These are phyloP conservation scores for Platismatia glauca DNA, from an alignment of 495 filamentous ascomycete species.

Conservation along the genomic window DNA sequence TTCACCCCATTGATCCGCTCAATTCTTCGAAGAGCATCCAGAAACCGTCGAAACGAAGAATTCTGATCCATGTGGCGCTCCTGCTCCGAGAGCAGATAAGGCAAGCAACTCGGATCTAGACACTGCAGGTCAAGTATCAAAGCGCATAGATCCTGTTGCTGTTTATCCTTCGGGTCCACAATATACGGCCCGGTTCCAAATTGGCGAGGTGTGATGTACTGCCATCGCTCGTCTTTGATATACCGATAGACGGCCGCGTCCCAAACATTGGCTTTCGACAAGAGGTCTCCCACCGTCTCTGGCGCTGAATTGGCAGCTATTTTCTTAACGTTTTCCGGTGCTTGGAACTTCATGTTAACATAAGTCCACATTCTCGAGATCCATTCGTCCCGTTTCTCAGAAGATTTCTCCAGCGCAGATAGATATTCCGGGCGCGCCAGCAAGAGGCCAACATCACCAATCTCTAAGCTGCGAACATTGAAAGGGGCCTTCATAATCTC, in stretches of 20 bases:
- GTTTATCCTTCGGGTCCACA: not conserved
- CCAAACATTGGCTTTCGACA: constrained; percentile 4
- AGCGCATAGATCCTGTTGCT: constrained; percentile 12
- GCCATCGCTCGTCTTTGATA: constrained; percentile 18
- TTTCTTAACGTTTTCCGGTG: not conserved
- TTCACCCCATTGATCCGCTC: not conserved
- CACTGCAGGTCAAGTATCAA: not conserved
- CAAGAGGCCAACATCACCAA: constrained; percentile 5
- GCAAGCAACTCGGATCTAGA: constrained; percentile 8
- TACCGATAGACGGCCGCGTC: constrained; percentile 18
- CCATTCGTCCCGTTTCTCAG: constrained; percentile 17
- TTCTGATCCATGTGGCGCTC: constrained; percentile 3
- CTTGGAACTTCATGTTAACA: constrained; percentile 12
- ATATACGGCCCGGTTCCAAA: constrained; percentile 15
- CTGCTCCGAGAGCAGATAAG: not conserved
- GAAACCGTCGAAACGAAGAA: constrained; percentile 9
- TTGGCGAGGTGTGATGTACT: constrained; percentile 12
- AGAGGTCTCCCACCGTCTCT: not conserved
- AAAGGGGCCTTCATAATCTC: constrained; percentile 6
- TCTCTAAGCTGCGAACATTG: constrained; percentile 21
- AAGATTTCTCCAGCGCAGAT: constrained; percentile 2
- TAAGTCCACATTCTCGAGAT: constrained; percentile 24
- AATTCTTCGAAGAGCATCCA: constrained; percentile 1
- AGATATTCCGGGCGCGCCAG: not conserved
- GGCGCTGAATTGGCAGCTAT: too few relatives aligned